Percentiles rank a stretch among this genome's conserved stretches.
Conservation (phyloP, 2,329 filamentous ascomycete genomes). For the Tolypocladium ophioglossoides region DNA sequence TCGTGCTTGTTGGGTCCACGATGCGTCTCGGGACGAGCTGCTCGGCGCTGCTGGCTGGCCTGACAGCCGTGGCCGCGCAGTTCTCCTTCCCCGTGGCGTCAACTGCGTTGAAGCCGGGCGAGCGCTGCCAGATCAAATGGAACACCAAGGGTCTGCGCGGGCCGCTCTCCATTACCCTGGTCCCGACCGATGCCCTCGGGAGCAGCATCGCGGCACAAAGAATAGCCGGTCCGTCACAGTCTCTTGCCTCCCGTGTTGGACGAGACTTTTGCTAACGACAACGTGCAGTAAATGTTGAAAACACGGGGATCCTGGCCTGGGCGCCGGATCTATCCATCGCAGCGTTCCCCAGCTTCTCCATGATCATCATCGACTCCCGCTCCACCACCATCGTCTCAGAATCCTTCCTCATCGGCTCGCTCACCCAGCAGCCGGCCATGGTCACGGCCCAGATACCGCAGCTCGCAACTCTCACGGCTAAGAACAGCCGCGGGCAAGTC, state of each 20-base stretch:
- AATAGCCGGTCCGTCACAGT: slow-evolving; percentile 7
- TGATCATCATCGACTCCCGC: slow-evolving; percentile 11
- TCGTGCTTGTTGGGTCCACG: not conserved
- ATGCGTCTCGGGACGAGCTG: not conserved
- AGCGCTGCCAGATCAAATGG: slow-evolving; percentile 10
- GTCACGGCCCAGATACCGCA: not conserved
- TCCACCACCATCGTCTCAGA: not conserved
- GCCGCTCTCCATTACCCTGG: slow-evolving; percentile 11
- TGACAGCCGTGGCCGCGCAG: not conserved
- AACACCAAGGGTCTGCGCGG: slow-evolving; percentile 9
- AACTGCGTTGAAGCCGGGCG: slow-evolving; percentile 1
- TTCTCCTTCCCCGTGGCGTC: not conserved
- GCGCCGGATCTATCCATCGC: slow-evolving; percentile 9
- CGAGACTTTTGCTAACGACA: not conserved
- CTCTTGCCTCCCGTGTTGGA: not conserved
- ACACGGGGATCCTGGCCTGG: slow-evolving; percentile 11
- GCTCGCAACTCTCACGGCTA: not conserved
- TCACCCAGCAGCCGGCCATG: not conserved
- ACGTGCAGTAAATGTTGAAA: slow-evolving; percentile 9
- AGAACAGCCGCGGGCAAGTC: not conserved
- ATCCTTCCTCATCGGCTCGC: not conserved
- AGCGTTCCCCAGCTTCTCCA: slow-evolving; percentile 10
- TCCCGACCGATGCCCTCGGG: slow-evolving; percentile 8
- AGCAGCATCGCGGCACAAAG: slow-evolving; percentile 10
- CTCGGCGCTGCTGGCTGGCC: not conserved